Evolutionary conservation across 2,329 filamentous ascomycete species (phyloP).

Genomic region (Samsoniella hepiali): DNA sequence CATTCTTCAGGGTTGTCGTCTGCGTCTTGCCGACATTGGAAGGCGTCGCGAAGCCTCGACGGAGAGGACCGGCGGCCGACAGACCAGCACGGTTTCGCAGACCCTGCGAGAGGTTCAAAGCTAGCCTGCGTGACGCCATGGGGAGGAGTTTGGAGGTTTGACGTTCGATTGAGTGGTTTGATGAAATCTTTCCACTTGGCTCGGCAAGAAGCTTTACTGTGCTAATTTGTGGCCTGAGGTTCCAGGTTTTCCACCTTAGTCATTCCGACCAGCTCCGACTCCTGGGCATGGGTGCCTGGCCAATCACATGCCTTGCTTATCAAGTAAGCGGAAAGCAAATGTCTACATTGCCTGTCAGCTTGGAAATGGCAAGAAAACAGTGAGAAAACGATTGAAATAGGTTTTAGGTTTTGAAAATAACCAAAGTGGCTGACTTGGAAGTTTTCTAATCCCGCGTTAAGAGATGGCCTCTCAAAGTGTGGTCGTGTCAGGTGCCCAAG

Average conservation of each 20-base stretch:
- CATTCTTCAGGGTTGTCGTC: conserved; percentile 95
- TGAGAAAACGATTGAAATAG: background rate
- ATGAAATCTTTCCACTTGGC: conserved; percentile 47
- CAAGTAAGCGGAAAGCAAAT: conserved; percentile 7
- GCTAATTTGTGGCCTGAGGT: conserved; percentile 43
- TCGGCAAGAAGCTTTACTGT: conserved; percentile 46
- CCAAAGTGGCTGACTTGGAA: background rate
- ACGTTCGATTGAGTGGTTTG: conserved; percentile 54
- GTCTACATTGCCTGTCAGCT: background rate
- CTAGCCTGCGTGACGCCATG: conserved; percentile 97
- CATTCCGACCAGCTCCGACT: conserved; percentile 44
- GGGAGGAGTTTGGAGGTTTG: conserved; percentile 50
- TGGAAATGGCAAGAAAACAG: background rate
- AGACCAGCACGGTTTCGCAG: conserved; percentile 84
- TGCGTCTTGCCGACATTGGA: conserved; percentile 80
- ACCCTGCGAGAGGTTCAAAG: conserved; percentile 88
- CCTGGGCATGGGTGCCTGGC: conserved; percentile 28
- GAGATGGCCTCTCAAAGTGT: background rate
- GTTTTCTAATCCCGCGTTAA: background rate
- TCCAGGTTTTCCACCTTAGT: conserved; percentile 36
- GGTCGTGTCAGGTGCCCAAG: conserved; percentile 6
- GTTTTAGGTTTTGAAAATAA: background rate
- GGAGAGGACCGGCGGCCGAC: conserved; percentile 71
- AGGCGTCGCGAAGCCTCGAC: conserved; percentile 87
- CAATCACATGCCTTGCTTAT: conserved; percentile 32